Base-by-base conservation (phyloP, 2,329 filamentous ascomycete species). In the Claviceps humidiphila region DNA sequence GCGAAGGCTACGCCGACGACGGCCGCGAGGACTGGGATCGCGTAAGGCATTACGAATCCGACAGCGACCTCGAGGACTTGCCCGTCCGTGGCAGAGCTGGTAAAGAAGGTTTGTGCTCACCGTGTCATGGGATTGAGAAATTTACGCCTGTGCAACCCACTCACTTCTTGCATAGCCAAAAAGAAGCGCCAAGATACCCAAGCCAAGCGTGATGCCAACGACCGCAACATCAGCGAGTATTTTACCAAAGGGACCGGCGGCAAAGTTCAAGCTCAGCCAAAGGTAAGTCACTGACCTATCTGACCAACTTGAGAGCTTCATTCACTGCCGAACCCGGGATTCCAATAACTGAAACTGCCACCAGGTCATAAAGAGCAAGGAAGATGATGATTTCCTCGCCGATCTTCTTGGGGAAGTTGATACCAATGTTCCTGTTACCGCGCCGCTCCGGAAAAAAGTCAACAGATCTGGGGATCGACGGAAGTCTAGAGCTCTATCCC, bases 1-100 rank as follows among this genome's bases (percentile, higher is more conserved):
- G 91, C 63, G 89, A 91, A 65, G 91, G 93, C 40, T 98, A 98
- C 63, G 91, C 89, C 58, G 91, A 97, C 66, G 93, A 97, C 64
- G 93, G 93, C 55, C 84, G 93, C 52, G 90, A 95, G 70, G 93
- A 97, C 61, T 91, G 91, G 90, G 83, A 91, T 68, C 80, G 85
- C 60, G 77, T 84, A 58, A 75, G 75, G 54, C 74, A 77, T 57
- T 80, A 85, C 66, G 78, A 84, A 56, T 86, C 83, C 39, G 89
- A 93, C 55, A 90, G 82, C 56, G 88, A 94, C 43, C 61, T 60
- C 3, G 59, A 64, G 11, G 64, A 68, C 8, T 51, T 60, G 49
- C 64, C 68, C 4, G 59, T 63, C 5, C 72, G 72, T 46, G 72
- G 74, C 30, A 74, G 73, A 55, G 68, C 74, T 51, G 71, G 71